A percentile compares a stretch with the other conserved stretches of the same genome.
Evolutionary conservation across 352 stramenopile species (phyloP).

Genomic region (Phytophthora capsici): DNA sequence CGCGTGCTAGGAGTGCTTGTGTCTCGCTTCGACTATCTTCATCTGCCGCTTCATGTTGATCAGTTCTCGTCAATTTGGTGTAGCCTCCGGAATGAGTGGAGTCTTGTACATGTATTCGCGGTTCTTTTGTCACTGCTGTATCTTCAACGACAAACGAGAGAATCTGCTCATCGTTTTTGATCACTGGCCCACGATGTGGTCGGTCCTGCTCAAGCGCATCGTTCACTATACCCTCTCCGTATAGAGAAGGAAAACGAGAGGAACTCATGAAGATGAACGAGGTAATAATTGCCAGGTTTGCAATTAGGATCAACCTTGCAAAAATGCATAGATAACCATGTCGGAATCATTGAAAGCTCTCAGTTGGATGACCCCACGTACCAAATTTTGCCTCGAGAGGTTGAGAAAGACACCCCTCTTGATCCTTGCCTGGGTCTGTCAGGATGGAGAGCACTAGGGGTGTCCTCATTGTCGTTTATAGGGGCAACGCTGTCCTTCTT

Average conservation of each 20-base stretch:
- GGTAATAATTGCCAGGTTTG: slow-evolving; percentile 52
- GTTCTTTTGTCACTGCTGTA: slow-evolving; percentile 4
- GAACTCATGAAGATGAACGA: slow-evolving; percentile 66
- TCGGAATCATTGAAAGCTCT: neutral
- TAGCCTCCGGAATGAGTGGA: slow-evolving; percentile 11
- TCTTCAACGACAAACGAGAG: neutral
- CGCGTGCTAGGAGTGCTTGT: neutral
- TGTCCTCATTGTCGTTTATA: slow-evolving; percentile 27
- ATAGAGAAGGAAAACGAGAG: slow-evolving; percentile 51
- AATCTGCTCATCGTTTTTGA: slow-evolving; percentile 19
- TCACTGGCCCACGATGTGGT: slow-evolving; percentile 18
- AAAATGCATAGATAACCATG: neutral
- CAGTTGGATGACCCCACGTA: slow-evolving; percentile 14
- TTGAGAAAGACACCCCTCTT: slow-evolving; percentile 35
- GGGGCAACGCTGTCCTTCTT: slow-evolving; percentile 31
- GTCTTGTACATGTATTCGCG: slow-evolving; percentile 12
- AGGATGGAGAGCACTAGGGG: neutral
- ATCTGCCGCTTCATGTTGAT: neutral
- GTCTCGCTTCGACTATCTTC: slow-evolving; percentile 11
- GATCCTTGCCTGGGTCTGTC: slow-evolving; percentile 1
- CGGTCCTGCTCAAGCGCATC: slow-evolving; percentile 43
- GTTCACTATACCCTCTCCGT: slow-evolving; percentile 40
- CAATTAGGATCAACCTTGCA: slow-evolving; percentile 51
- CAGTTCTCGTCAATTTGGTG: slow-evolving; percentile 29
- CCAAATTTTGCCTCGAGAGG: slow-evolving; percentile 36